These are phyloP conservation scores for Scedosporium apiospermum DNA, from an alignment of 2,329 filamentous ascomycete genomes.

Conservation along the genomic window DNA sequence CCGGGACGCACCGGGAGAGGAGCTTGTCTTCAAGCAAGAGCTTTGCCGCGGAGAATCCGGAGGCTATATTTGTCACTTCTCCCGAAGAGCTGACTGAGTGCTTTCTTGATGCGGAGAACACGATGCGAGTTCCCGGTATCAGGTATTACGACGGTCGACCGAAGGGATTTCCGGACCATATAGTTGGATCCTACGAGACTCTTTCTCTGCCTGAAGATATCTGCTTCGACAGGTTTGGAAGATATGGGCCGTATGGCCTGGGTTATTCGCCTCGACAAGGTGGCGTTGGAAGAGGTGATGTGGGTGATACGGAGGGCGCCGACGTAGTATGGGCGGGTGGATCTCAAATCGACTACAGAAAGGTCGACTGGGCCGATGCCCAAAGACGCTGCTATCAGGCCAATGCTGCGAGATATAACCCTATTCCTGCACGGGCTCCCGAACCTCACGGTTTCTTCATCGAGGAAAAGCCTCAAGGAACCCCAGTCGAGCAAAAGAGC, in stretches of 20 bases:
- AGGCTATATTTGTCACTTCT: conserved; percentile 23
- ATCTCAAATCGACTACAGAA: conserved; percentile 66
- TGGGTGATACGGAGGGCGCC: conserved; percentile 73
- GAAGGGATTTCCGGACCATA: conserved; percentile 72
- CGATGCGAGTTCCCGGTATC: conserved; percentile 57
- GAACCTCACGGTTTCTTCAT: conserved; percentile 43
- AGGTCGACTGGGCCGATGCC: conserved; percentile 68
- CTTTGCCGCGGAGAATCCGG: conserved; percentile 36
- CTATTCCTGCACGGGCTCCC: conserved; percentile 27
- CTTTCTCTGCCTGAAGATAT: conserved; percentile 73
- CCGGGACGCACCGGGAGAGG: conserved; percentile 3
- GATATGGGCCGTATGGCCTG: conserved; percentile 80
- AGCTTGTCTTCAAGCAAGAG: conserved; percentile 31
- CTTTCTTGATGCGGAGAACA: conserved; percentile 62
- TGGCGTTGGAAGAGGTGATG: conserved; percentile 75
- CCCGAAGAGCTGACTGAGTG: conserved; percentile 61
- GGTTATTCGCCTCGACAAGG: conserved; percentile 74
- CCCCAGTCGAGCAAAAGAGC: not conserved
- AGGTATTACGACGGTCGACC: conserved; percentile 71
- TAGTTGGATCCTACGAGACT: conserved; percentile 78
- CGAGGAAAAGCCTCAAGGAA: conserved; percentile 18
- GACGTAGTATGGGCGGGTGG: conserved; percentile 66
- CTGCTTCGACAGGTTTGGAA: conserved; percentile 87
- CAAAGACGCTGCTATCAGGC: conserved; percentile 64
- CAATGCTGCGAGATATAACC: conserved; percentile 62